A percentile compares a stretch with the other conserved stretches of the same genome.
These are phyloP conservation scores for Boletus reticulatus DNA, from an alignment of 768 basidiomycete genomes.

Conservation along the genomic window DNA sequence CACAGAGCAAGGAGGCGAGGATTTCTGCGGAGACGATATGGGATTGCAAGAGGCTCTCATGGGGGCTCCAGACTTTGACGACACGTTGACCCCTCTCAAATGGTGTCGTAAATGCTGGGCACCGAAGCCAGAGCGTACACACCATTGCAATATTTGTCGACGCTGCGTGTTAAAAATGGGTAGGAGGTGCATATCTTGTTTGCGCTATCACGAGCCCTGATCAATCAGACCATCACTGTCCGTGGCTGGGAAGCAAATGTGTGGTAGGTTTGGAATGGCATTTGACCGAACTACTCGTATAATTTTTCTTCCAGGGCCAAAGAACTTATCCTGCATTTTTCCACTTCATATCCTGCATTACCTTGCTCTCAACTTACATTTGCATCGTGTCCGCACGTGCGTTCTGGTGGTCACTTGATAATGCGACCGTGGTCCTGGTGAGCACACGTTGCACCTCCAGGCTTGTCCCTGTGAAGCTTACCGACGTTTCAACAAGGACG, in stretches of 20 bases:
- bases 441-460: conserved; percentile 22
- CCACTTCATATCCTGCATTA: conserved; percentile 68
- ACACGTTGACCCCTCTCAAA: conserved; percentile 53
- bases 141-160: conserved; percentile 74
- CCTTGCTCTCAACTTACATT: conserved; percentile 61
- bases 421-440: conserved; percentile 57
- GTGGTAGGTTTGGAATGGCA: conserved; percentile 47
- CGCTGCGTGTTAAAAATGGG: conserved; percentile 87
- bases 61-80: conserved; percentile 45
- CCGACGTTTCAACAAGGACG: conserved; percentile 42
- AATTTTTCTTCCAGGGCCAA: conserved; percentile 53
- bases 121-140: conserved; percentile 76
- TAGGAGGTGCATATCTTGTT: conserved; percentile 32
- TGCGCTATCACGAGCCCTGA: conserved; percentile 3
- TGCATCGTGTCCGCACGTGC: conserved; percentile 50
- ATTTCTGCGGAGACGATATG: conserved; percentile 39
- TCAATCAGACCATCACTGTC: conserved; percentile 77
- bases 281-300: background rate
- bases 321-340: conserved; percentile 83
- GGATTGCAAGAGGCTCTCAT: conserved; percentile 63
- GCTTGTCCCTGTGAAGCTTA: background rate
- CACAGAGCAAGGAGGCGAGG: conserved; percentile 28
- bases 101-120: conserved; percentile 83
- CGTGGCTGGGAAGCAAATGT: conserved; percentile 77
- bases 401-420: conserved; percentile 62